Evolutionary conservation across 768 basidiomycete species (phyloP).

Genomic region (Amanita polypyramis): DNA sequence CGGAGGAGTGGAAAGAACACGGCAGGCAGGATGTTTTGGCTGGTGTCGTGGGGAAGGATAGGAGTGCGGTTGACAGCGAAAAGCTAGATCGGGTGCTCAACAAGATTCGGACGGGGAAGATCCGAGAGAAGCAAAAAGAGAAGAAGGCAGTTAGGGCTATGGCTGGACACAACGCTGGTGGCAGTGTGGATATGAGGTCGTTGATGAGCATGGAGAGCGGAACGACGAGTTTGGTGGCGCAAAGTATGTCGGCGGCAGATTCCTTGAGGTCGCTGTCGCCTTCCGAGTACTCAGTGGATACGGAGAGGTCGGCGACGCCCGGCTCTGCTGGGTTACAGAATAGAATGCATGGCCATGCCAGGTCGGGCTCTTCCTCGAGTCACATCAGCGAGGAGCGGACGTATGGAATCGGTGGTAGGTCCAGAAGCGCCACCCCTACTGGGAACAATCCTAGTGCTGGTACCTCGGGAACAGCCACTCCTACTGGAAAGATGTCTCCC

Average conservation of each 20-base stretch:
- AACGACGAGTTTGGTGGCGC: slow-evolving; percentile 2
- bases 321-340: slow-evolving; percentile 22
- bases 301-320: slow-evolving; percentile 27
- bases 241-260: slow-evolving; percentile 11
- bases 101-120: slow-evolving; percentile 62
- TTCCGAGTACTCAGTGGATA: slow-evolving; percentile 46
- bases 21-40: slow-evolving; percentile 56
- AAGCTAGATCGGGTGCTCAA: slow-evolving; percentile 66
- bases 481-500: neutral
- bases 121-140: slow-evolving; percentile 23
- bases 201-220: slow-evolving; percentile 4
- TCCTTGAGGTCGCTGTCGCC: slow-evolving; percentile 30
- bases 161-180: neutral
- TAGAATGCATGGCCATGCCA: neutral
- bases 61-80: slow-evolving; percentile 47
- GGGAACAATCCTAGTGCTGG: slow-evolving; percentile 9
- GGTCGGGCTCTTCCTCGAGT: neutral
- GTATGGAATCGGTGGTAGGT: slow-evolving; percentile 6
- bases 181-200: slow-evolving; percentile 5
- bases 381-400: slow-evolving; percentile 9
- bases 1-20: slow-evolving; percentile 72
- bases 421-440: slow-evolving; percentile 8
- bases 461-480: slow-evolving; percentile 9
- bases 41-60: slow-evolving; percentile 47
- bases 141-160: neutral